A percentile compares a stretch with the other conserved stretches of the same genome.
phyloP scores from a whole-genome alignment of 495 filamentous ascomycete genomes.

The Podospora appendiculata region DNA sequence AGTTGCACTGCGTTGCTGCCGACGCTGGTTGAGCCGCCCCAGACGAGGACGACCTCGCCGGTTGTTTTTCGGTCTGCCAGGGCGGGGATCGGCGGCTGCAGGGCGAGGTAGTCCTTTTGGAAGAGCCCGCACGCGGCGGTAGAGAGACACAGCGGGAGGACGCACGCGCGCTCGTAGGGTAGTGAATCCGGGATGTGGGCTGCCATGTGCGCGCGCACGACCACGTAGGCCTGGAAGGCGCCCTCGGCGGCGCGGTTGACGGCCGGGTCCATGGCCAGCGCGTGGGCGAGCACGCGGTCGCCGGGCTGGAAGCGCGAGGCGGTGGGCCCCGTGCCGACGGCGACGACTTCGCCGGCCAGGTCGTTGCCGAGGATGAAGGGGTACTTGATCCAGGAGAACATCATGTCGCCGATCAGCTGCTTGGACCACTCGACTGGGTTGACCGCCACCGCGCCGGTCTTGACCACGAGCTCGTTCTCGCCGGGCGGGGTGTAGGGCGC shows the following conservation, averaged over 20 bases:
- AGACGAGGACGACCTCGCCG: slow-evolving; percentile 42
- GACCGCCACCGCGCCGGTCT: slow-evolving; percentile 28
- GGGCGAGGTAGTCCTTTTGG: slow-evolving; percentile 27
- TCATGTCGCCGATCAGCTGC: slow-evolving; percentile 22
- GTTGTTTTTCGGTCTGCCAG: slow-evolving; percentile 15
- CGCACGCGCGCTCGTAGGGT: slow-evolving; percentile 32
- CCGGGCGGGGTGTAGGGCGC: slow-evolving; percentile 22
- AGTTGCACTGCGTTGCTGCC: slow-evolving; percentile 57
- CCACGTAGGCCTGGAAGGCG: slow-evolving; percentile 34
- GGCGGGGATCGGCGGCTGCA: slow-evolving; percentile 12
- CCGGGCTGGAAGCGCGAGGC: slow-evolving; percentile 34
- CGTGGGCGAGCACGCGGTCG: slow-evolving; percentile 32
- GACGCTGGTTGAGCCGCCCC: slow-evolving; percentile 53
- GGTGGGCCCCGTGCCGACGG: slow-evolving; percentile 24
- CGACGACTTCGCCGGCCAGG: slow-evolving; percentile 40
- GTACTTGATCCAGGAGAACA: slow-evolving; percentile 25
- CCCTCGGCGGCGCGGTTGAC: neutral
- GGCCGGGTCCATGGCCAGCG: slow-evolving; percentile 1
- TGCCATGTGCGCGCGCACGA: slow-evolving; percentile 18
- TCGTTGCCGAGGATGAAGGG: slow-evolving; percentile 46
- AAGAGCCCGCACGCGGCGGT: slow-evolving; percentile 43
- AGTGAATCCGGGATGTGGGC: slow-evolving; percentile 33
- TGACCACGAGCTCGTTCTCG: slow-evolving; percentile 24
- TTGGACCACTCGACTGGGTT: slow-evolving; percentile 39
- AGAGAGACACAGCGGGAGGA: slow-evolving; percentile 39